These are phyloP conservation scores for Cyberlindnera mycetangii DNA, from an alignment of 805 yeast genomes.

Conservation along the genomic window DNA sequence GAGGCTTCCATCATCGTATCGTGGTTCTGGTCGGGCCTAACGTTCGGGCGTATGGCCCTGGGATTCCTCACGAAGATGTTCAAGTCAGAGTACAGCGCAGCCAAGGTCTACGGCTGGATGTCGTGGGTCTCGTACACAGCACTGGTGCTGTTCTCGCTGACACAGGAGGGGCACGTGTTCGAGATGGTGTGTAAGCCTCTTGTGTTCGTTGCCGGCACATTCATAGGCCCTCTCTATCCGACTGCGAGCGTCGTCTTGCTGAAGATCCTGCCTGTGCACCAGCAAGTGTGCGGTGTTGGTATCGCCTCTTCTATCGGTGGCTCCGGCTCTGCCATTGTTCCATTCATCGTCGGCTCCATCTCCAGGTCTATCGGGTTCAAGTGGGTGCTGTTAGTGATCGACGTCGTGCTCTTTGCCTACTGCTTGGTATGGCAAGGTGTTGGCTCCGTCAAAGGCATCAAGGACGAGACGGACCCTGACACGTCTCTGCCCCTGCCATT, in stretches of 20 bases:
- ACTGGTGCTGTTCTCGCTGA: slow-evolving; percentile 14
- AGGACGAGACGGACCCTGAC: not conserved
- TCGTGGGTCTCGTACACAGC: slow-evolving; percentile 32
- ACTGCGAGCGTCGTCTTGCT: slow-evolving; percentile 65
- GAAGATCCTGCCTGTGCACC: slow-evolving; percentile 54
- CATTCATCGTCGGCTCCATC: slow-evolving; percentile 54
- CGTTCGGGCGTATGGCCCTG: slow-evolving; percentile 56
- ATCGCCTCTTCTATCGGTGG: slow-evolving; percentile 76
- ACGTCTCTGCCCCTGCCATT: not conserved
- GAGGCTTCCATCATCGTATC: slow-evolving; percentile 61
- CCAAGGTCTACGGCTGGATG: slow-evolving; percentile 30
- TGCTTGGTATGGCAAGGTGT: slow-evolving; percentile 2
- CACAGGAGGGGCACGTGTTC: slow-evolving; percentile 5
- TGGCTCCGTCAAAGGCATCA: not conserved
- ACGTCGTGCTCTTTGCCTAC: not conserved
- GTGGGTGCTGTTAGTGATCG: slow-evolving; percentile 1
- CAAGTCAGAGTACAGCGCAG: slow-evolving; percentile 40
- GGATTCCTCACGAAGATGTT: slow-evolving; percentile 53
- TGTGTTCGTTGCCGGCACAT: slow-evolving; percentile 48
- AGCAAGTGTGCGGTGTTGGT: slow-evolving; percentile 68
- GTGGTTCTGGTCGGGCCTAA: slow-evolving; percentile 73
- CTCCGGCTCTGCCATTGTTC: slow-evolving; percentile 73
- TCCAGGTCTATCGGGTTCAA: slow-evolving; percentile 8
- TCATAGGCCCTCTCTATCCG: slow-evolving; percentile 71
- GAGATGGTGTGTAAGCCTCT: slow-evolving; percentile 10